These are phyloP conservation scores for Suillus hirtellus DNA, from an alignment of 768 basidiomycete species.

Conservation along the genomic window DNA sequence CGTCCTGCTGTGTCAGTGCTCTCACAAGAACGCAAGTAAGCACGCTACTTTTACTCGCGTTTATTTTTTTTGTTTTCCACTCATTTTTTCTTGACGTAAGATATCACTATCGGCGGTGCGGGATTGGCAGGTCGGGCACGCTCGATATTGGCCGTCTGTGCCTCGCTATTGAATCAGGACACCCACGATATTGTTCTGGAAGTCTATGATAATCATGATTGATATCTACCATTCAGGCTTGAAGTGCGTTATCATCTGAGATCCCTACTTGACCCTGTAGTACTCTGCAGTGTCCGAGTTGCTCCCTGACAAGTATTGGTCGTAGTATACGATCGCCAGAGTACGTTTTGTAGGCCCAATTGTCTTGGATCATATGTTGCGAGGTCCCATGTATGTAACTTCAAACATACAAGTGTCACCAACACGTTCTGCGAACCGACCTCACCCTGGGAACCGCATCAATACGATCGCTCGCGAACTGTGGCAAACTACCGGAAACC, in stretches of 20 bases:
- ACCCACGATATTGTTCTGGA: not conserved
- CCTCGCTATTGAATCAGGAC: not conserved
- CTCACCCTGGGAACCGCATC: not conserved
- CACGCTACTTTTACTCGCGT: not conserved
- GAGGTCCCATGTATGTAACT: not conserved
- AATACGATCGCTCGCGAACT: constrained; percentile 2
- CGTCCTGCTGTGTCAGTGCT: not conserved
- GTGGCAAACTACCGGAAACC: not conserved
- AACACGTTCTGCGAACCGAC: not conserved
- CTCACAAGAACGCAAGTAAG: not conserved
- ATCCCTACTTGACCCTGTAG: constrained; percentile 1
- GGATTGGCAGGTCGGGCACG: not conserved
- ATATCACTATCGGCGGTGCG: not conserved
- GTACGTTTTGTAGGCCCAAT: not conserved
- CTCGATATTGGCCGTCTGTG: not conserved
- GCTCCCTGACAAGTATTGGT: not conserved
- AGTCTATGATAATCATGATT: not conserved
- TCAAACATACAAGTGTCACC: not conserved
- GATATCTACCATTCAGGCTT: not conserved
- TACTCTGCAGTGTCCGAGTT: not conserved
- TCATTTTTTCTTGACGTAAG: not conserved
- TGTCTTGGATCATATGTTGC: not conserved
- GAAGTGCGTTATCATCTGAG: not conserved
- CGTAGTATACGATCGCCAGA: no score
- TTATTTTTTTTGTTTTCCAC: not conserved